Evolutionary conservation across 768 basidiomycete genomes (phyloP), one percentile per base, ranked within the genome.

Genomic region (Hysterangium stoloniferum): DNA sequence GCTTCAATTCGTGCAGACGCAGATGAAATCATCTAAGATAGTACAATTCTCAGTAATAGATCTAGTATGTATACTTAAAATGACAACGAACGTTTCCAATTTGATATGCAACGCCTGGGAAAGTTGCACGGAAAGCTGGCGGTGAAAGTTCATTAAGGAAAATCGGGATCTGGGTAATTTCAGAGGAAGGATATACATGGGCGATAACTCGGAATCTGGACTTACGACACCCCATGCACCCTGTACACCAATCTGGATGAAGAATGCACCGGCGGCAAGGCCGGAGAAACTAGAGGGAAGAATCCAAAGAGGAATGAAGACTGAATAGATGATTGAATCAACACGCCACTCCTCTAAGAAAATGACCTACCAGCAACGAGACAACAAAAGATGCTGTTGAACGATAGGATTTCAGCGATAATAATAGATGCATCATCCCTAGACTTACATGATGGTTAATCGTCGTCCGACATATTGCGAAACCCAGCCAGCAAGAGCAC

Each of bases 161-260:
- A 58, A 91, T 84, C 1, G 90, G 89, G 62, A 79, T 75, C 72
- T 71, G 45, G 20, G 6, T 3, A n/a, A n/a, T n/a, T n/a, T n/a
- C n/a, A n/a, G n/a, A n/a, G n/a, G n/a, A n/a, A n/a, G n/a, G n/a
- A n/a, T n/a, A n/a, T n/a, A n/a, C n/a, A n/a, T n/a, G n/a, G n/a
- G n/a, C n/a, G n/a, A n/a, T n/a, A n/a, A n/a, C n/a, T n/a, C n/a
- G n/a, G n/a, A n/a, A n/a, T n/a, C n/a, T n/a, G n/a, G n/a, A 63
- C 84, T 56, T 60, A 89, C 86, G 9, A 89, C 82, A 58, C 88
- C 88, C 86, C 87, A 91, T 32, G 88, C 90, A 1, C 89, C 90
- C 62, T 95, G 92, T 0, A 94, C 87, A 45, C 87, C 88, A 56
- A 88, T 79, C 60, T 93, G 90, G 13, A 91, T 70, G 57, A 78